These are phyloP conservation scores for Aspergillus coremiiformis DNA, from an alignment of 495 filamentous ascomycete genomes.

Conservation along the genomic window DNA sequence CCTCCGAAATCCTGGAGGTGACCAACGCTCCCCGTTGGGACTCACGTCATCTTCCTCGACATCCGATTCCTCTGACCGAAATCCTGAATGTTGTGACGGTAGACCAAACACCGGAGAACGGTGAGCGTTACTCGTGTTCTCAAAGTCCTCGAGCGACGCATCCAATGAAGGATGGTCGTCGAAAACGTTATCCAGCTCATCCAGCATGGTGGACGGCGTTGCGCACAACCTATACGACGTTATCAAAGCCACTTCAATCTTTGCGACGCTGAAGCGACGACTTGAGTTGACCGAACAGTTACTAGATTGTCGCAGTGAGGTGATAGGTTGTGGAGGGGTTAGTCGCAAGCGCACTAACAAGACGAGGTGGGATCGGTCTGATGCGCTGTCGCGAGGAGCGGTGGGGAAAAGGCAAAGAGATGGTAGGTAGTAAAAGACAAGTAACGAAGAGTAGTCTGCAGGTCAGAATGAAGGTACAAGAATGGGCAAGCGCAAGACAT, in stretches of 20 bases:
- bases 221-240: slow-evolving; percentile 18
- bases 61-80: slow-evolving; percentile 58
- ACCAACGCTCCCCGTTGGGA: slow-evolving; percentile 41
- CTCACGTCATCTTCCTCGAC: slow-evolving; percentile 33
- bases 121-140: slow-evolving; percentile 45
- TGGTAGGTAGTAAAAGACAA: neutral
- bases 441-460: slow-evolving; percentile 9
- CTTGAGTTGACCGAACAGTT: slow-evolving; percentile 5
- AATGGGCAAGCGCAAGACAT: slow-evolving; percentile 9
- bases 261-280: slow-evolving; percentile 15
- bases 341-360: slow-evolving; percentile 18
- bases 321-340: slow-evolving; percentile 9
- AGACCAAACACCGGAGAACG: slow-evolving; percentile 51
- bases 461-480: slow-evolving; percentile 5
- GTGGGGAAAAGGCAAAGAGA: neutral
- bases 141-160: slow-evolving; percentile 72
- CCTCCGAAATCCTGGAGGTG: slow-evolving; percentile 51
- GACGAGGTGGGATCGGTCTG: slow-evolving; percentile 1
- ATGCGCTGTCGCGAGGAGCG: slow-evolving; percentile 2
- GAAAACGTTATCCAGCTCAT: slow-evolving; percentile 45
- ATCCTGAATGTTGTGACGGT: slow-evolving; percentile 70
- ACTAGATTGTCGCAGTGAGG: neutral
- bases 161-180: slow-evolving; percentile 64
- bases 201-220: slow-evolving; percentile 42
- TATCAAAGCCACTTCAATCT: slow-evolving; percentile 14